Percentiles rank a stretch among this genome's conserved stretches.
phyloP scores from a whole-genome alignment of 805 yeast genomes.

The Nakazawaea ishiwadae region DNA sequence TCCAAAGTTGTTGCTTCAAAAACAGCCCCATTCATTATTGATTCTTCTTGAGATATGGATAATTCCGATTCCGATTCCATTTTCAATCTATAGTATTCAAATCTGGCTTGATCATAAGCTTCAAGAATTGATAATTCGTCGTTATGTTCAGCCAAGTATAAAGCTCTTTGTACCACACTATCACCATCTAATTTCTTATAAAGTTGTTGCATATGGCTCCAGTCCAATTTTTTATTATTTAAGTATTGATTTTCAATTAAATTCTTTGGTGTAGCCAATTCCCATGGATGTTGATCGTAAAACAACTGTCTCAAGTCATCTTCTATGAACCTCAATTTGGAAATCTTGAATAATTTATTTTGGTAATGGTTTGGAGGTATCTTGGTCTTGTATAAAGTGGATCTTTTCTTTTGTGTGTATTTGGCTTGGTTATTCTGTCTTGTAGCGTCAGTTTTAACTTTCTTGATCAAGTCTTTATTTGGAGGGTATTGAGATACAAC shows the following conservation, averaged over 20 bases:
- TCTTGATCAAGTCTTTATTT: constrained; percentile 49
- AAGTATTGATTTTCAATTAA: constrained; percentile 72
- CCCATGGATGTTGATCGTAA: constrained; percentile 97
- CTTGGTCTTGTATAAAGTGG: constrained; percentile 41
- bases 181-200: constrained; percentile 84
- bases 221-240: constrained; percentile 52
- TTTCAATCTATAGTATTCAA: constrained; percentile 82
- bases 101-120: constrained; percentile 83
- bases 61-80: constrained; percentile 77
- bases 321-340: constrained; percentile 56
- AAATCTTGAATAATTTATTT: constrained; percentile 44
- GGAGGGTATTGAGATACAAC: constrained; percentile 87
- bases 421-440: constrained; percentile 19
- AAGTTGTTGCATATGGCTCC: constrained; percentile 75
- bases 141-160: constrained; percentile 45
- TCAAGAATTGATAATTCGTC: constrained; percentile 37
- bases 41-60: constrained; percentile 75
- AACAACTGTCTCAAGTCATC: constrained; percentile 81
- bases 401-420: constrained; percentile 16
- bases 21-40: constrained; percentile 78
- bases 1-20: constrained; percentile 60
- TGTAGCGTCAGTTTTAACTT: constrained; percentile 24
- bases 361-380: constrained; percentile 29
- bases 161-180: constrained; percentile 71
- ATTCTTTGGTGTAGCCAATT: constrained; percentile 82